Conservation (phyloP, 225 moss, liverwort and hornwort genomes). For the Physcomitrium patens region DNA sequence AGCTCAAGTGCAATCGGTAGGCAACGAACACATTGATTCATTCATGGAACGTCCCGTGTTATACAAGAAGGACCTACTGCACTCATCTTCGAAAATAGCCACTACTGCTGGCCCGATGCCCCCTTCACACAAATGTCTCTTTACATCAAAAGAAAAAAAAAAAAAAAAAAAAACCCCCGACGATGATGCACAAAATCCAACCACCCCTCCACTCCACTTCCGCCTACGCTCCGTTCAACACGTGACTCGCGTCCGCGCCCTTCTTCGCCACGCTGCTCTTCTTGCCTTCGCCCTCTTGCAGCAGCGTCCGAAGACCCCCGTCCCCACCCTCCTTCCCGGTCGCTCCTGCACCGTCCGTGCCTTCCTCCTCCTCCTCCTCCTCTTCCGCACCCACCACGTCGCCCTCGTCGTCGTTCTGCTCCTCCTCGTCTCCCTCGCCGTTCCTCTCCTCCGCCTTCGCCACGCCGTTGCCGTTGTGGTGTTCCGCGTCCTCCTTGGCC, state of each 20-base stretch:
- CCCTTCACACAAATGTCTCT: constrained; percentile 36
- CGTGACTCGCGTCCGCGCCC: constrained; percentile 34
- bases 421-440: constrained; percentile 28
- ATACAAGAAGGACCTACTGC: constrained; percentile 49
- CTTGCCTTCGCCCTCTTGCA: constrained; percentile 41
- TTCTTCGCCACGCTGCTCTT: constrained; percentile 26
- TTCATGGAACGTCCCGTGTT: constrained; percentile 50
- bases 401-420: constrained; percentile 33
- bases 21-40: constrained; percentile 46
- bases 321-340: constrained; percentile 29
- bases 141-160: constrained; percentile 24
- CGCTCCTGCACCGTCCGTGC: background rate
- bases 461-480: background rate
- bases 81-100: constrained; percentile 39
- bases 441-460: constrained; percentile 28
- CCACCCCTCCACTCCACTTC: constrained; percentile 20
- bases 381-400: constrained; percentile 8
- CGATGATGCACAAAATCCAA: constrained; percentile 33
- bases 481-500: constrained; percentile 11
- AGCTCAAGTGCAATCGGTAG: constrained; percentile 29
- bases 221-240: constrained; percentile 49
- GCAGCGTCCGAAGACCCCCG: constrained; percentile 46
- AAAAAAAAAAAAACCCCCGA: background rate
- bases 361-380: constrained; percentile 16
- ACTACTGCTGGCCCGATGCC: constrained; percentile 9